A percentile compares a stretch with the other conserved stretches of the same genome.
These are phyloP conservation scores for Solanum ahanhuiri DNA, from an alignment of 257 asterid genomes.

Conservation along the genomic window DNA sequence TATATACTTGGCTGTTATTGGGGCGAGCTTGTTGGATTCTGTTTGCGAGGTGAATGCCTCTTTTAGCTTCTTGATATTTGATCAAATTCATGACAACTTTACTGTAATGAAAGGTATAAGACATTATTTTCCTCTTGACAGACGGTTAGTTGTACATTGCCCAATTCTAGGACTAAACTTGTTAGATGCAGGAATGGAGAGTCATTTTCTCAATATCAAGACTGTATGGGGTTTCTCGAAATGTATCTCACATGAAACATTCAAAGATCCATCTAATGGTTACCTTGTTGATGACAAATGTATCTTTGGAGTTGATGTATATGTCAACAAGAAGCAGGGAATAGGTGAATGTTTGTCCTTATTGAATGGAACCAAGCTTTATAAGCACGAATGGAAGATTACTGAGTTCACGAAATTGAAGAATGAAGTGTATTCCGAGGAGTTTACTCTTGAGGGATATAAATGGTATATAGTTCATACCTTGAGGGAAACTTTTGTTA, in stretches of 20 bases:
- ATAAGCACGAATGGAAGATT: neutral
- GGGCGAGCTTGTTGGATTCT: neutral
- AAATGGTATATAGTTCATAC: too few species aligned
- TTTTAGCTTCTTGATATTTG: neutral
- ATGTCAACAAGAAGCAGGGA: neutral
- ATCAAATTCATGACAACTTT: neutral
- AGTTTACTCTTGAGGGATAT: too few species aligned
- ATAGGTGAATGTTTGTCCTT: neutral
- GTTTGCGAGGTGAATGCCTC: neutral
- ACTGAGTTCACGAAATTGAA: neutral
- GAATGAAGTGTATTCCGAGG: too few species aligned
- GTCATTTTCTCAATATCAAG: too few species aligned
- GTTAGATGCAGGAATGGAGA: too few species aligned
- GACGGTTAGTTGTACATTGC: neutral
- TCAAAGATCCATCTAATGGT: neutral
- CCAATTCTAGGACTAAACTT: too few species aligned
- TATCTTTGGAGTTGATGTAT: constrained; percentile 8
- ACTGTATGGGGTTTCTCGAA: too few species aligned
- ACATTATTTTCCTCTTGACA: neutral
- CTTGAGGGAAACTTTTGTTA: neutral
- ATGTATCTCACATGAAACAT: too few species aligned
- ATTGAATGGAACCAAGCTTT: too few species aligned
- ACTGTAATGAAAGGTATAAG: neutral
- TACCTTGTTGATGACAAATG: neutral
- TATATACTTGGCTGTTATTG: too few species aligned